A percentile compares a stretch with the other conserved stretches of the same genome.
Conservation (phyloP, 1,284 basidiomycete genomes). For the Volvariella volvacea region DNA sequence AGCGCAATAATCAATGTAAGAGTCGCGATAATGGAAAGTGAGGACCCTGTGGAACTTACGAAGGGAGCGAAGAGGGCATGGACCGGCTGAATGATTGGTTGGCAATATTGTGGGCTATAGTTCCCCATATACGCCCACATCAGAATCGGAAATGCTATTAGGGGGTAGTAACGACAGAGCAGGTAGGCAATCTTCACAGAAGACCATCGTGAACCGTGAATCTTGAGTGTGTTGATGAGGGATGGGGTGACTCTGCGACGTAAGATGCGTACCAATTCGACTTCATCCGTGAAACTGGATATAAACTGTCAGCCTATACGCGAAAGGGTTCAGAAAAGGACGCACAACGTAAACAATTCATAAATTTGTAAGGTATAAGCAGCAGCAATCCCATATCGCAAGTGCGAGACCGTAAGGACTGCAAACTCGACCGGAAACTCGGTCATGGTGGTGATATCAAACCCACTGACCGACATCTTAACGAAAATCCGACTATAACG, state of each 20-base stretch:
- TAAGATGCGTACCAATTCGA: constrained; percentile 14
- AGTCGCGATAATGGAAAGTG: background rate
- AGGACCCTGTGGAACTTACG: constrained; percentile 15
- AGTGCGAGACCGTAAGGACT: too few species aligned
- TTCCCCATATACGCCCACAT: constrained; percentile 25
- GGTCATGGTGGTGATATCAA: too few species aligned
- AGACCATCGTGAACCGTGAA: constrained; percentile 27
- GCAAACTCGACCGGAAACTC: too few species aligned
- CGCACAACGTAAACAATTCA: constrained; percentile 21
- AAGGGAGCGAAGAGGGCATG: constrained; percentile 24
- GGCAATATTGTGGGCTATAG: constrained; percentile 18
- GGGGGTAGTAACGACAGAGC: constrained; percentile 28
- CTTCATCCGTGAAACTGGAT: constrained; percentile 10
- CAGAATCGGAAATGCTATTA: constrained; percentile 21
- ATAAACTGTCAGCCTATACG: constrained; percentile 5
- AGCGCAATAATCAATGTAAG: too few species aligned
- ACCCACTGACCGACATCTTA: too few species aligned
- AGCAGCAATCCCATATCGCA: constrained; percentile 11
- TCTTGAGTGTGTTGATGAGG: constrained; percentile 18
- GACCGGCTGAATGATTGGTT: constrained; percentile 16
- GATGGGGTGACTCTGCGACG: too few species aligned
- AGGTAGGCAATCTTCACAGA: constrained; percentile 30
- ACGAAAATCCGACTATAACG: too few species aligned
- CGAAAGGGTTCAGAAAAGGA: background rate
- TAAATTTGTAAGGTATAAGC: constrained; percentile 18